Base-by-base conservation (phyloP, 345 rosid genomes). In the Gossypium longicalyx region DNA sequence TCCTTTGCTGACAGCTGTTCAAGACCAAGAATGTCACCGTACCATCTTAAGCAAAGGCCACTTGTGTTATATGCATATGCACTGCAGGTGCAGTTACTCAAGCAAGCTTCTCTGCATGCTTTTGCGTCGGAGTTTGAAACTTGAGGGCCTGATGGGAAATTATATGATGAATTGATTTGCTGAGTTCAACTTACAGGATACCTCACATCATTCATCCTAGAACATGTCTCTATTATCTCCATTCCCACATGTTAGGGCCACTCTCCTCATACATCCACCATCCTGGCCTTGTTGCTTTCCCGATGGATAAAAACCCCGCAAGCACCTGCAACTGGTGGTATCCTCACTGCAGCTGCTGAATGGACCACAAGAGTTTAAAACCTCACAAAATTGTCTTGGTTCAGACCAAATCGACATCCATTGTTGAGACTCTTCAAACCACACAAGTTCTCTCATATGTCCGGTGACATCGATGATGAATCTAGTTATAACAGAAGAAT, bases 231-330 rank as follows among this genome's bases (percentile, higher is more conserved):
- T 51, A 16, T 70, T 34, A n/a, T 81, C 83, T 58, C 71, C 67
- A 34, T 27, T 75, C 15, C 3, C 15, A 52, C 90, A 87, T 0
- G 58, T 57, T 53, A 85, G 62, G 11, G 73, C 13, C 3, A 68
- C 77, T 63, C 73, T 73, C 54, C 86, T 75, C 1, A 69, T 71
- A 53, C 90, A 87, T 22, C 86, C 85, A n/a, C 61, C 78, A 48
- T 83, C 71, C 68, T 83, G 80, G 66, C 79, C 85, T 44, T 78
- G 74, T 6, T 29, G 80, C 2, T 8, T 75, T 77, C 12, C 60
- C 19, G 7, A 58, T 4, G 88, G 82, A 5, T 20, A 22, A 51
- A 87, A 87, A 7, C 90, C 87, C n/a, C 66, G 68, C 75, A 80
- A 29, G 60, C 88, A 87, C n/a, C 63, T 19, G 60, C 88, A 87